Percentiles rank a stretch among this genome's conserved stretches.
phyloP scores from a whole-genome alignment of 2,329 filamentous ascomycete species.

The Exophiala viscosa region DNA sequence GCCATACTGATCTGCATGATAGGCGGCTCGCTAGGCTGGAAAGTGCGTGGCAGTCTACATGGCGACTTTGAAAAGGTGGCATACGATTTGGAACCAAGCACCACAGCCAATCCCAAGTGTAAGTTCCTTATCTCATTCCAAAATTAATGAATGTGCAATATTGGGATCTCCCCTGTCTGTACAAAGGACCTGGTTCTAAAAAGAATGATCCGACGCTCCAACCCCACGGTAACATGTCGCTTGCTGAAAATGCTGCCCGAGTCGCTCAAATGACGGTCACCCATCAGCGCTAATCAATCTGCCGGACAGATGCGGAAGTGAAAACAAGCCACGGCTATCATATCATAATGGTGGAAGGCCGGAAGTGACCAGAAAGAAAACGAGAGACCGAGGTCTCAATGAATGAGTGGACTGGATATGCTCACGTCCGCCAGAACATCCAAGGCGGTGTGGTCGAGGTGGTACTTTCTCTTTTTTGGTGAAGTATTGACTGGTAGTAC shows the following conservation, averaged over 20 bases:
- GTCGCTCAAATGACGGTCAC: conserved; percentile 10
- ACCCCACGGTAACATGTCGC: not conserved
- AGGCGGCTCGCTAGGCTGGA: conserved; percentile 64
- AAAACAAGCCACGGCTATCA: conserved; percentile 66
- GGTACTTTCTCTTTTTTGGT: conserved; percentile 26
- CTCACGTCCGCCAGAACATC: conserved; percentile 28
- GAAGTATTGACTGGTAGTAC: conserved; percentile 18
- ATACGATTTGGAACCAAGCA: conserved; percentile 59
- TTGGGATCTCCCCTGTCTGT: conserved; percentile 13
- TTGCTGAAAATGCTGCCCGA: not conserved
- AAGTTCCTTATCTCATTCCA: conserved; percentile 13
- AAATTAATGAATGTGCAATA: not conserved
- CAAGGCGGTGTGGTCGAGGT: conserved; percentile 23
- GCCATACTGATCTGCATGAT: conserved; percentile 12
- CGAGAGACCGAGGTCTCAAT: conserved; percentile 11
- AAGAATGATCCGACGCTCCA: conserved; percentile 13
- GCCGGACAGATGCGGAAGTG: conserved; percentile 49
- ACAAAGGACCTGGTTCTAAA: conserved; percentile 5
- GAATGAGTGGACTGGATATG: conserved; percentile 24
- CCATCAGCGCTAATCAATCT: conserved; percentile 7
- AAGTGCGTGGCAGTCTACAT: conserved; percentile 55
- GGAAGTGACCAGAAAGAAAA: conserved; percentile 47
- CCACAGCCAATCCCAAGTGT: conserved; percentile 55
- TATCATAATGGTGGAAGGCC: conserved; percentile 64
- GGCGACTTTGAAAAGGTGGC: conserved; percentile 60